Conservation (phyloP, 2,329 filamentous ascomycete genomes). For the Penicillium decumbens region DNA sequence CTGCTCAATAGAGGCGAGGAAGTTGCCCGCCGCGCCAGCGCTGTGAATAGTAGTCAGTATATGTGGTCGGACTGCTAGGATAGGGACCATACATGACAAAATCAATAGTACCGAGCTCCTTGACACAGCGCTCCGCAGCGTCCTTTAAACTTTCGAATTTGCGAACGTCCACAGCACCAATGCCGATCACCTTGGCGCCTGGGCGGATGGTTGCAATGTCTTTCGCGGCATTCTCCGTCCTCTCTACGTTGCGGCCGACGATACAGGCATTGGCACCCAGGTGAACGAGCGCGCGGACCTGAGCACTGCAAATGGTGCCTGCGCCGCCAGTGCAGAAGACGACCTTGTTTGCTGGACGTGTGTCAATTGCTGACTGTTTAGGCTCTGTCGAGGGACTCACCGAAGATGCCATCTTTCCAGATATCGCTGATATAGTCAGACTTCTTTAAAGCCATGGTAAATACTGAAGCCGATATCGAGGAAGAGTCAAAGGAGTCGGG, state of each 20-base stretch:
- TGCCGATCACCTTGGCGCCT: slow-evolving; percentile 79
- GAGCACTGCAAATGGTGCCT: slow-evolving; percentile 87
- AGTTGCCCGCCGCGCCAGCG: slow-evolving; percentile 93
- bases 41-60: slow-evolving; percentile 43
- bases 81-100: slow-evolving; percentile 67
- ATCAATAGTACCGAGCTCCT: slow-evolving; percentile 82
- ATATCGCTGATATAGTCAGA: slow-evolving; percentile 74
- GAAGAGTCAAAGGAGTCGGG: neutral
- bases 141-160: slow-evolving; percentile 63
- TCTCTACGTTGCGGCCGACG: slow-evolving; percentile 80
- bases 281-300: slow-evolving; percentile 84
- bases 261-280: slow-evolving; percentile 93
- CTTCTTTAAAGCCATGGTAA: slow-evolving; percentile 62
- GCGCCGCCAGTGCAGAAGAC: slow-evolving; percentile 94
- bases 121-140: slow-evolving; percentile 73
- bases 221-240: slow-evolving; percentile 74
- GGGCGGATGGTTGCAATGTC: slow-evolving; percentile 75
- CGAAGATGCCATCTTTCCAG: slow-evolving; percentile 84
- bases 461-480: neutral
- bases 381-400: slow-evolving; percentile 45
- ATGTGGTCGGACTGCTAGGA: neutral
- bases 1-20: slow-evolving; percentile 76
- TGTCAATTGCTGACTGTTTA: slow-evolving; percentile 7
- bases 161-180: slow-evolving; percentile 71
- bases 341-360: slow-evolving; percentile 67